Evolutionary conservation across 1,139 yeast species (phyloP), one percentile per base, ranked within the genome.

Genomic region (Sugiyamaella castrensis): DNA sequence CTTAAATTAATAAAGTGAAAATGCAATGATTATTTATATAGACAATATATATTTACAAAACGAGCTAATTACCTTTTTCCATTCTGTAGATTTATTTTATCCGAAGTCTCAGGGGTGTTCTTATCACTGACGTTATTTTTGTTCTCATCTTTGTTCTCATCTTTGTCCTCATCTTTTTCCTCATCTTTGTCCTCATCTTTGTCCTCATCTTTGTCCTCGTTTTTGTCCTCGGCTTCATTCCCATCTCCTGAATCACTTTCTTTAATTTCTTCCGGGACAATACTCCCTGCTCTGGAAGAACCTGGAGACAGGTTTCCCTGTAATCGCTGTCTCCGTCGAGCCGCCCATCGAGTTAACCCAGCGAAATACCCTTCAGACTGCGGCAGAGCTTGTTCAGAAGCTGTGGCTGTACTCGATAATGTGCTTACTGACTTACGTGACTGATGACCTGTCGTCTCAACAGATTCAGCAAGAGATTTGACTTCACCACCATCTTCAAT

Each of bases 291-390:
- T 26, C 40, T 24, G 24, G 45, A 46, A 15, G 30, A 12, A 15
- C 15, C 10, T 29, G 44, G 41, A 15, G 48, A 16, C 15, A 46
- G 40, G 16, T 50, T 12, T 13, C 46, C 40, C 34, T 41, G 24
- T 19, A 42, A 11, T 11, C 32, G 29, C 19, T 42, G 46, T 16
- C 46, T n/a, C 24, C 46, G 28, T 36, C 48, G 39, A n/a, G 57
- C 53, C 3, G 66, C 65, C 67, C 67, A 63, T 37, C 58, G 43
- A 7, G 62, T 44, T 59, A 64, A 59, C 10, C 60, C 55, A 13
- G 64, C 47, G 34, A 62, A 53, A 41, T 58, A 60, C 8, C 58
- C 57, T 28, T 48, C 39, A 30, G 45, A 41, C n/a, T 16, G 32
- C 9, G 37, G 32, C 13, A 52, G 48, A 2, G 52, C 46, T 19